A percentile compares a stretch with the other conserved stretches of the same genome.
Evolutionary conservation across 129 eudicot genomes (phyloP).

Genomic region (Flaveria bidentis): DNA sequence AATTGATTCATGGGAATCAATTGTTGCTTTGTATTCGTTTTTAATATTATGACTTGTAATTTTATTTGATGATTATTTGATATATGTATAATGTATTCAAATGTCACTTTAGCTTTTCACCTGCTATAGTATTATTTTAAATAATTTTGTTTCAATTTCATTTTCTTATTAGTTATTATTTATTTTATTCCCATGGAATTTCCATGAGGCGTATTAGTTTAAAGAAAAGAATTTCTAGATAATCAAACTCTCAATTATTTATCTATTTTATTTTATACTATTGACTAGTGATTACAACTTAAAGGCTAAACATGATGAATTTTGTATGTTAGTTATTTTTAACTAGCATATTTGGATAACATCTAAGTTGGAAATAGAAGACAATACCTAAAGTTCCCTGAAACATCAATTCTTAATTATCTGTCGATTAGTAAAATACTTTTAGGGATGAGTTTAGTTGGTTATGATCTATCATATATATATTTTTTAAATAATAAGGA

Average conservation of each 20-base stretch:
- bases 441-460: background rate
- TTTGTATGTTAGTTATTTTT: background rate
- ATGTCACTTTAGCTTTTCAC: constrained; percentile 42
- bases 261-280: background rate
- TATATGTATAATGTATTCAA: background rate
- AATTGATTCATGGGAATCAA: constrained; percentile 31
- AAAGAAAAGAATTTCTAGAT: constrained; percentile 18
- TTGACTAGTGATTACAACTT: background rate
- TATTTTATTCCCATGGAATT: constrained; percentile 18
- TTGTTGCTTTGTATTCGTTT: background rate
- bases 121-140: constrained; percentile 26
- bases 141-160: constrained; percentile 7
- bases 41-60: constrained; percentile 28
- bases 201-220: constrained; percentile 20
- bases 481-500: too few relatives aligned
- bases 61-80: constrained; percentile 19
- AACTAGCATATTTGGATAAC: constrained; percentile 1
- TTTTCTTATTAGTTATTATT: background rate
- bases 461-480: background rate
- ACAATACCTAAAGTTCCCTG: background rate
- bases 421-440: background rate
- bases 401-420: background rate
- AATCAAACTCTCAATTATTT: background rate
- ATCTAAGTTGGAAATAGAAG: background rate
- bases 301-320: constrained; percentile 1